Evolutionary conservation across 805 yeast genomes (phyloP), one percentile per base, ranked within the genome.

Genomic region (Candida peoriensis): DNA sequence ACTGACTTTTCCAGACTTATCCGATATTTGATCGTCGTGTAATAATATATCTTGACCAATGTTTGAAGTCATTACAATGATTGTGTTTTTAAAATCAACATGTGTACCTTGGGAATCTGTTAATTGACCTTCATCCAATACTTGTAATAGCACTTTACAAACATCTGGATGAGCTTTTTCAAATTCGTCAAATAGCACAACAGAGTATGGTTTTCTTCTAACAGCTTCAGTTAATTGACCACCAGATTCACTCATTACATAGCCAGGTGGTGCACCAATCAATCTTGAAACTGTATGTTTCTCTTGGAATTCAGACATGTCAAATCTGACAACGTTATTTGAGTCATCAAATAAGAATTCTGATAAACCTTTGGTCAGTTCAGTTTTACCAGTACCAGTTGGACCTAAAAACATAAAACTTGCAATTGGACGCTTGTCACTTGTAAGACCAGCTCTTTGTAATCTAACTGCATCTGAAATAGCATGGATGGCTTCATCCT

Each of bases 331-430:
- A 23, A 90, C 88, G 8, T 96, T 76, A 28, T 77, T 70, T 52
- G 85, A 87, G 57, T 90, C 90, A 53, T 88, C 93, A 61, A 93
- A 93, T 49, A 90, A 61, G 50, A 93, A 93, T 49, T 87, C 88
- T 2, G 97, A 96, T 38, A 90, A 70, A 1, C 94, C 80, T 58
- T 93, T 90, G 7, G 97, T 89, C 34, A 93, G 70, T 59, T 93
- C 97, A 1, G 98, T 93, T 61, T 90, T 90, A 64, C 98, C 98
- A 0, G 97, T 90, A 64, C 98, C 98, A 0, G 98, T 93, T 35
- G 98, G 97, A 16, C 98, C 98, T 46, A 93, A 68, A 61, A 93
- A 93, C 82, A 90, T 81, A 60, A 93, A 93, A 36, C 95, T 83
- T 1, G 97, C 97, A 50, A 90, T 89, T 6, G 98, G 98, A 42